Evolutionary conservation across 2,329 filamentous ascomycete genomes (phyloP), one percentile per base, ranked within the genome.

Genomic region (Aspergillus eucalypticola): DNA sequence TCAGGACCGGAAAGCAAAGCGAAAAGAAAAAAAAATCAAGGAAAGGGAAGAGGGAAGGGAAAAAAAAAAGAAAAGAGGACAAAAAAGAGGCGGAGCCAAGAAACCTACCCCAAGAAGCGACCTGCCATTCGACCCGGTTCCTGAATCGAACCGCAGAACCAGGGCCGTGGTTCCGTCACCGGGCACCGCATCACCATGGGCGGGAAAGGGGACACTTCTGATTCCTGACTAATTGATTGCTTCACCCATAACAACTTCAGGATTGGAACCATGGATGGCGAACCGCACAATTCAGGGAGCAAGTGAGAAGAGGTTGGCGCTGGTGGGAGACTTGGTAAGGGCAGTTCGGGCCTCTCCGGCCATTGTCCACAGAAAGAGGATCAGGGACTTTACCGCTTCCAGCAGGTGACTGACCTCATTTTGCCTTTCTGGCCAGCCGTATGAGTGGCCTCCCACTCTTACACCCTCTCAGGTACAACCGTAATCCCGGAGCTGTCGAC

Each of bases 371-470:
- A 50, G 48, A 23, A 23, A 7, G 13, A 27, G 48, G 25, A 17
- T 27, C 27, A 52, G 49, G 19, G n/a, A 35, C 49, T 29, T 21
- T 32, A 35, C 39, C 17, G 46, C 13, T 35, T 44, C 53, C 23
- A 54, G 21, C 29, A n/a, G 25, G 32, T 8, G 8, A 54, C 17
- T 53, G 50, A 38, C 50, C 29, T 53, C 29, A 53, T 29, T n/a
- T 35, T 21, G 17, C 19, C 50, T 21, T 19, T 11, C 15, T 13
- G 8, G 6, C 32, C 38, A 38, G 38, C 17, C 46, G 46, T 8
- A 27, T 50, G 46, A 50, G 46, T 50, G 46, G 46, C 25, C 46
- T 50, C 25, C 46, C 46, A 50, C 27, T 17, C 46, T 50, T 50
- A 25, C 25, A 2, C 7, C 5, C 10, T 29, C 8, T n/a, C 46